These are phyloP conservation scores for Alternaria arborescens DNA, from an alignment of 2,329 filamentous ascomycete genomes.

Conservation along the genomic window DNA sequence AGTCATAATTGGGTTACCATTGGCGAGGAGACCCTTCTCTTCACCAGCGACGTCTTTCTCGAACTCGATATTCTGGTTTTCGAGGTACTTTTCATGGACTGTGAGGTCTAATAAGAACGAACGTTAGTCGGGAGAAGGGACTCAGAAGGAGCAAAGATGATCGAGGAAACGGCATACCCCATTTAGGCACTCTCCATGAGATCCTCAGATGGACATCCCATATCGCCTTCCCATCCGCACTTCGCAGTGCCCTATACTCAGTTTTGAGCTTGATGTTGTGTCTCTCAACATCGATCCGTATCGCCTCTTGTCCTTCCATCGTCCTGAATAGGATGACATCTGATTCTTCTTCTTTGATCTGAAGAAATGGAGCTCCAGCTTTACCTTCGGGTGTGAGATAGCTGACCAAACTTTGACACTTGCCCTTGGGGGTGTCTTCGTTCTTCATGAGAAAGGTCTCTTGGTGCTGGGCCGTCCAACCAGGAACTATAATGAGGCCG, in stretches of 20 bases:
- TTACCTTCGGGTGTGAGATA: constrained; percentile 13
- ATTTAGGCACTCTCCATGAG: constrained; percentile 19
- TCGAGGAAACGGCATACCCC: constrained; percentile 16
- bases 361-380: constrained; percentile 17
- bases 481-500: constrained; percentile 25
- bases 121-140: background rate
- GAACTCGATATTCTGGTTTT: constrained; percentile 9
- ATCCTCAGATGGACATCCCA: constrained; percentile 26
- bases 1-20: constrained; percentile 21
- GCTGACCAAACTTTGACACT: constrained; percentile 15
- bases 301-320: constrained; percentile 23
- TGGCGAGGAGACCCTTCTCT: constrained; percentile 27
- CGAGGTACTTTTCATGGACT: constrained; percentile 10
- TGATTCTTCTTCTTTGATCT: constrained; percentile 20
- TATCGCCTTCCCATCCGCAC: constrained; percentile 20
- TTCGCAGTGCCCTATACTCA: constrained; percentile 26
- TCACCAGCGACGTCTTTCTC: constrained; percentile 25
- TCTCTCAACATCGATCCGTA: constrained; percentile 23
- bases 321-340: constrained; percentile 22
- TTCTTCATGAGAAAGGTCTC: constrained; percentile 27
- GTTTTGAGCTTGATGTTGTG: constrained; percentile 13
- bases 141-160: background rate
- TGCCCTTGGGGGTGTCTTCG: constrained; percentile 7
- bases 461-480: constrained; percentile 23
- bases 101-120: constrained; percentile 6